Conservation (phyloP, 73 alveolate species). For the Paramecium biaurelia region DNA sequence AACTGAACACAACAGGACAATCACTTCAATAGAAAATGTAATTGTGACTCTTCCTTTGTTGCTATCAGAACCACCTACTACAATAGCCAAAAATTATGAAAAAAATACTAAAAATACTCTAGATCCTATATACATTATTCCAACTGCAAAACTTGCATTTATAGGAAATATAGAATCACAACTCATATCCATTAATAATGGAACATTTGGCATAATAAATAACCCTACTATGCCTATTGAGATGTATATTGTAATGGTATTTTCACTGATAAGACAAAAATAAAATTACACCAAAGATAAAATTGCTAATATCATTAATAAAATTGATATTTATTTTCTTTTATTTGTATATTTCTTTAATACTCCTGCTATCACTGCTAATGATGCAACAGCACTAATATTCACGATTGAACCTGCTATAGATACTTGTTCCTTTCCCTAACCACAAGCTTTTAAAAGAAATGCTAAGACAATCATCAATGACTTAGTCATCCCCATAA, state of each 20-base stretch:
- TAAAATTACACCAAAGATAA: not conserved
- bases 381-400: not conserved
- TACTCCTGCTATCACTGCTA: not conserved
- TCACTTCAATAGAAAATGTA: not conserved
- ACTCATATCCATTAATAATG: not conserved
- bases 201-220: not conserved
- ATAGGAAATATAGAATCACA: conserved; percentile 4
- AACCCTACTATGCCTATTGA: not conserved
- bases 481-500: not conserved
- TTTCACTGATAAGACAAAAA: not conserved
- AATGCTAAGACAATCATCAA: not conserved
- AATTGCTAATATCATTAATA: not conserved
- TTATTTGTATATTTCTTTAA: not conserved
- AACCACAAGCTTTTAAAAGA: not conserved
- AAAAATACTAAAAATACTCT: not conserved
- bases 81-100: not conserved
- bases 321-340: not conserved
- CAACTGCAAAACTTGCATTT: conserved; percentile 13
- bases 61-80: not conserved
- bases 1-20: not conserved
- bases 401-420: not conserved
- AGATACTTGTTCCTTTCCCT: not conserved
- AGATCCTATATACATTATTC: not conserved
- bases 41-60: not conserved
- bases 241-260: not conserved